These are phyloP conservation scores for Microsporum ferrugineum DNA, from an alignment of 2,329 filamentous ascomycete genomes.

Conservation along the genomic window DNA sequence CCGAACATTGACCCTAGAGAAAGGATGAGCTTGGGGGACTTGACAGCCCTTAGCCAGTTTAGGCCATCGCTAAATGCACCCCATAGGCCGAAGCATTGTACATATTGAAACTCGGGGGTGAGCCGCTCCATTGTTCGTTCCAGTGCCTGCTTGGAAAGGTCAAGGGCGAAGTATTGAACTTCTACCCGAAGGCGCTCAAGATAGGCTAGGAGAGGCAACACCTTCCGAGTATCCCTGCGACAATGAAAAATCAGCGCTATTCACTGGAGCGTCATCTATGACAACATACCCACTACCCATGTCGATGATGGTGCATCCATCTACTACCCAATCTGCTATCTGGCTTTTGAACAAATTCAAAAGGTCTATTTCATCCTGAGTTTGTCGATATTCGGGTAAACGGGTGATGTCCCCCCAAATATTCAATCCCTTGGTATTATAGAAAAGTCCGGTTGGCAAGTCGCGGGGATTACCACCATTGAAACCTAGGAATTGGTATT, in stretches of 20 bases:
- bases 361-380: slow-evolving; percentile 5
- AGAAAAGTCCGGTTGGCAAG: slow-evolving; percentile 3
- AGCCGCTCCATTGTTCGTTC: background rate
- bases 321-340: background rate
- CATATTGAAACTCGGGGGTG: background rate
- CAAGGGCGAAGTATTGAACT: slow-evolving; percentile 5
- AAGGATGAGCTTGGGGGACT: slow-evolving; percentile 2
- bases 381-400: slow-evolving; percentile 3
- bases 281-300: slow-evolving; percentile 5
- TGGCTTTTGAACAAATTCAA: background rate
- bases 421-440: background rate
- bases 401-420: slow-evolving; percentile 2
- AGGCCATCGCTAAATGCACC: slow-evolving; percentile 3
- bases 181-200: background rate
- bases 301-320: slow-evolving; percentile 3
- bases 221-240: background rate
- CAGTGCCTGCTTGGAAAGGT: slow-evolving; percentile 2
- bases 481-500: background rate
- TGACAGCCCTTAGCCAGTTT: slow-evolving; percentile 4
- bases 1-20: slow-evolving; percentile 7
- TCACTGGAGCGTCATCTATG: background rate
- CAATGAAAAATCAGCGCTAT: background rate
- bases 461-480: background rate
- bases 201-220: background rate
- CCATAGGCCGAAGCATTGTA: slow-evolving; percentile 6